Conservation (phyloP, 441 rosid species). For the Corymbia citriodora region DNA sequence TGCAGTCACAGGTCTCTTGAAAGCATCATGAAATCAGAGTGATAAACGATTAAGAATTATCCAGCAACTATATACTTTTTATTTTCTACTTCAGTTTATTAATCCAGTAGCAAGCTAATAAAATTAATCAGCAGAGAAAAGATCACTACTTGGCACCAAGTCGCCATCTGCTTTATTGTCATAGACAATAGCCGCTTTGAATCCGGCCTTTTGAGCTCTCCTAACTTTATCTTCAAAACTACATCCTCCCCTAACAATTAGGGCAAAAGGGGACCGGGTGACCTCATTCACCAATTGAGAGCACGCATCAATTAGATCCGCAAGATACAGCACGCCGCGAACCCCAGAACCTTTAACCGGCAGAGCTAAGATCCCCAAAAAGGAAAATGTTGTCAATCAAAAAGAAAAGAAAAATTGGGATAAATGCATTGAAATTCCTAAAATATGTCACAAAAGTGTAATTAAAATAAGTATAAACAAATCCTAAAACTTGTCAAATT, state of each 20-base stretch:
- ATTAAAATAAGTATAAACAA: no score
- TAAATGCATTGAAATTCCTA: not conserved
- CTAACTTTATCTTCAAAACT: constrained; percentile 81
- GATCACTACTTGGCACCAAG: constrained; percentile 72
- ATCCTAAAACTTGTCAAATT: no score
- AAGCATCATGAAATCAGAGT: not conserved
- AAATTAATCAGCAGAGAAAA: not conserved
- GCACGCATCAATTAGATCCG: constrained; percentile 79
- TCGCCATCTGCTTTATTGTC: constrained; percentile 52
- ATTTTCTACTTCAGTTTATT: not conserved
- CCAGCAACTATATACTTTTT: not conserved
- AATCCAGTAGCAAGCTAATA: not conserved
- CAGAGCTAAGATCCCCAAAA: constrained; percentile 44
- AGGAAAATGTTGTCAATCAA: not conserved
- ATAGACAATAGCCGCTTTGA: constrained; percentile 70
- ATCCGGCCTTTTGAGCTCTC: constrained; percentile 75
- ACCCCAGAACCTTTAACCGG: constrained; percentile 53
- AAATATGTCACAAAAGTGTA: accelerated
- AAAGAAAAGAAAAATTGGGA: not conserved
- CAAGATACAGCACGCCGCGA: constrained; percentile 51
- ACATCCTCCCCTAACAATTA: constrained; percentile 81
- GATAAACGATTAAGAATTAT: not conserved
- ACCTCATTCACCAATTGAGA: constrained; percentile 44
- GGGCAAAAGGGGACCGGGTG: constrained; percentile 34
- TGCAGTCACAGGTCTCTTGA: not conserved